Evolutionary conservation across 1,284 basidiomycete genomes (phyloP), one percentile per base, ranked within the genome.

Genomic region (Puccinia horiana): DNA sequence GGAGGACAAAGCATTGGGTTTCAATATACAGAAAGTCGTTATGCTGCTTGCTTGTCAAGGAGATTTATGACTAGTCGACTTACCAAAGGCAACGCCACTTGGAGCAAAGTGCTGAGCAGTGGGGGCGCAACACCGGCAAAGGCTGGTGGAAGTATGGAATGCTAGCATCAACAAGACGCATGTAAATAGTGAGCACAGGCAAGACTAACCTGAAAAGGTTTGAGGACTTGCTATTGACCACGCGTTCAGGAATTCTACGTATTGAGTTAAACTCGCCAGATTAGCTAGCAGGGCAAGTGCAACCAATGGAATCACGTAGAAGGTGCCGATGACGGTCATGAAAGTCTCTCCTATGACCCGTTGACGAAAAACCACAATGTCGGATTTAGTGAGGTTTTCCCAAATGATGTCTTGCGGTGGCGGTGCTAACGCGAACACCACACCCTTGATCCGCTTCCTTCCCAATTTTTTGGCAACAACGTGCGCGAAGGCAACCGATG

Each of bases 261-360:
- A 93, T 91, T 72, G 91, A 89, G 74, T 70, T 67, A 83, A 75
- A 44, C 69, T 74, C 3, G 91, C 89, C 86, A 95, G 89, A 87
- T 94, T 94, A 83, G 93, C 92, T 82, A 94, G 88, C 84, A 93
- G 88, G 37, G 94, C 93, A 83, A 95, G 92, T 84, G 93, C 88
- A 85, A 93, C 90, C 37, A 94, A 87, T 16, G 95, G 95, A 6
- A 96, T 89, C n/a, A 94, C 96, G 88, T 98, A 95, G 89, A 96
- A 91, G 88, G 94, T 94, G 87, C 93, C 95, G 74, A 86, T 83
- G 63, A 91, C 85, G 18, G 89, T 88, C 72, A 98, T 90, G 86
- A 92, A 90, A 67, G 93, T 83, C 88, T 93, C 93, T 40, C 95
- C 95, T 42, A 93, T 88, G 44, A 90, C 88, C 84, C 90, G 90